phyloP scores from a whole-genome alignment of 2,329 filamentous ascomycete genomes.

The Alternaria panax region DNA sequence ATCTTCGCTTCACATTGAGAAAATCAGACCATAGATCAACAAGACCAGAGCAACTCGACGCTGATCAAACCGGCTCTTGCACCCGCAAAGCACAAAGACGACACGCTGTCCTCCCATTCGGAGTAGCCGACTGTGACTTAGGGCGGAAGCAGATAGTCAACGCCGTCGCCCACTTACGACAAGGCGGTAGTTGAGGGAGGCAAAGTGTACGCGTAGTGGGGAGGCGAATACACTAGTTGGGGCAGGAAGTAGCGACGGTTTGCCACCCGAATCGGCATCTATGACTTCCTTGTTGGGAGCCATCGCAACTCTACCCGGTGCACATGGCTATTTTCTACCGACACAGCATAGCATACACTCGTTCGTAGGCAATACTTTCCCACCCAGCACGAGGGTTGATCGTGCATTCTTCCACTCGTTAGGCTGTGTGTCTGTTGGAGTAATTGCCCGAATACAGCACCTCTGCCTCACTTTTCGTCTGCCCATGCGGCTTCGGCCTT shows the following conservation, averaged over 20 bases:
- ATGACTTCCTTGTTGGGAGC: conserved; percentile 17
- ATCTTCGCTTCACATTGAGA: conserved; percentile 30
- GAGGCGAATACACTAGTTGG: conserved; percentile 14
- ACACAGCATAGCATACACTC: not conserved
- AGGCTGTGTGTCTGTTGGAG: conserved; percentile 3
- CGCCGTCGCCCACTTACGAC: not conserved
- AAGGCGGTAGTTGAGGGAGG: conserved; percentile 15
- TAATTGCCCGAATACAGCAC: not conserved
- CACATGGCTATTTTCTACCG: conserved; percentile 8
- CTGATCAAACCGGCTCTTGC: conserved; percentile 6
- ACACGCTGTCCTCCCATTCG: conserved; percentile 15
- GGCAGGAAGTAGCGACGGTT: conserved; percentile 15
- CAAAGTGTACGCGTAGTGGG: conserved; percentile 19
- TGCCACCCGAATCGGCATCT: conserved; percentile 26
- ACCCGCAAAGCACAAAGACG: not conserved
- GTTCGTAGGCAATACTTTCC: not conserved
- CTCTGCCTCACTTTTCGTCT: not conserved
- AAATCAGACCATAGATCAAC: conserved; percentile 40
- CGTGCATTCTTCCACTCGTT: not conserved
- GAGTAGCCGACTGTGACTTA: conserved; percentile 22
- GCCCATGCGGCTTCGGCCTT: not conserved
- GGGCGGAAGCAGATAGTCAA: conserved; percentile 11
- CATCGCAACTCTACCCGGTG: conserved; percentile 8
- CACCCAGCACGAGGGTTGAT: not conserved
- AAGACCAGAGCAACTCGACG: no score